Evolutionary conservation across 495 filamentous ascomycete species (phyloP), one percentile per base, ranked within the genome.

Genomic region (Talaromyces trachyspermus): DNA sequence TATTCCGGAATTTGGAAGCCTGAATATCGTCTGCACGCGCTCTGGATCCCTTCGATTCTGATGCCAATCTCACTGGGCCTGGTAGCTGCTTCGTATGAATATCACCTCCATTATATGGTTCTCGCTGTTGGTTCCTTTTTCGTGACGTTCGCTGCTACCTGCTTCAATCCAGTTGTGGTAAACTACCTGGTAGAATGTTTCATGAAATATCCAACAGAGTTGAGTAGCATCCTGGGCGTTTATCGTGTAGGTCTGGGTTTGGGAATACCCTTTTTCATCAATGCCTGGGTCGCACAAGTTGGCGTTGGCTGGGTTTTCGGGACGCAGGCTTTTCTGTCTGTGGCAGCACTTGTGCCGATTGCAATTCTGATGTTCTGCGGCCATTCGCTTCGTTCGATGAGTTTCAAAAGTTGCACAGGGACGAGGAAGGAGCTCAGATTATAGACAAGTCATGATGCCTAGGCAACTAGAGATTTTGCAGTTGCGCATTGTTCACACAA

Each of bases 141-240:
- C 18, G 60, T 74, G 4, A 70, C 68, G 6, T 56, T 72, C 37
- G 64, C 61, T 0, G 64, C 66, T 14, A 41, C 71, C 27, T 47
- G 55, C 27, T 58, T 58, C 38, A 66, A 72, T 20, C 70, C 73
- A 3, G 63, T 74, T 7, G 61, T 64, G 0, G 61, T 74, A 25
- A 78, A 74, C 35, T 78, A 76, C 45, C 58, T 73, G 35, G 67
- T 67, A 11, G 73, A 78, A 48, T 68, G 63, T 47, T 74, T 74
- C 49, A 58, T 59, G 20, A 39, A 48, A 4, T 58, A 69, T 49
- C 68, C 71, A 9, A 59, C 63, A 3, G 69, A 77, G 53, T 66
- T 63, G 17, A 61, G 57, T 10, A 62, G 66, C 29, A 60, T 68
- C 11, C 56, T 72, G 35, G 66, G 66, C 15, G 55, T 61, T 9